Conservation (phyloP, 164 flowering plant species). For the Tetrastigma voinierianum region DNA sequence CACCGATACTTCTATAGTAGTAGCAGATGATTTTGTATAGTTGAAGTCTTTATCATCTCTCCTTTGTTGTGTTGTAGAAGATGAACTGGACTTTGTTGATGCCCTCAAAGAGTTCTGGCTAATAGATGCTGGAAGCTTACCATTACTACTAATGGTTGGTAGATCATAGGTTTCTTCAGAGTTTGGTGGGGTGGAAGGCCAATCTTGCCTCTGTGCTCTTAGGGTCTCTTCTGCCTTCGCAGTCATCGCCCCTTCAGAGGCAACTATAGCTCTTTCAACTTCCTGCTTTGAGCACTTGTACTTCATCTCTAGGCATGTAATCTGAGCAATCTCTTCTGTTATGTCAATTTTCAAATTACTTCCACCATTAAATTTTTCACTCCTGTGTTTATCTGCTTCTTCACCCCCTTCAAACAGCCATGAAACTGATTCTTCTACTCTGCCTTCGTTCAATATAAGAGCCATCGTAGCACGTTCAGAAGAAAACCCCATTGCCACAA, state of each 20-base stretch:
- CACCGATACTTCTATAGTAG: constrained; percentile 22
- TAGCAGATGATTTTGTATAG: constrained; percentile 42
- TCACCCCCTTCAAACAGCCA: constrained; percentile 88
- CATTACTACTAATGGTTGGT: constrained; percentile 17
- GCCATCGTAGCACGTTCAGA: constrained; percentile 89
- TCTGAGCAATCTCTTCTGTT: constrained; percentile 75
- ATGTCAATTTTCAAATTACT: constrained; percentile 81
- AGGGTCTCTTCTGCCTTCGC: constrained; percentile 69
- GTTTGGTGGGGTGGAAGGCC: constrained; percentile 39
- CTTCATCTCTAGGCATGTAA: constrained; percentile 66
- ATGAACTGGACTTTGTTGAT: constrained; percentile 32
- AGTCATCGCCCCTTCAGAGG: constrained; percentile 88
- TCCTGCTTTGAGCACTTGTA: constrained; percentile 76
- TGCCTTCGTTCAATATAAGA: constrained; percentile 83
- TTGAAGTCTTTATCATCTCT: constrained; percentile 72
- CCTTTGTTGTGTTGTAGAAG: constrained; percentile 48
- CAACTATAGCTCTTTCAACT: constrained; percentile 80
- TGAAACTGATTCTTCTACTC: constrained; percentile 76
- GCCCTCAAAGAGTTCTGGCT: constrained; percentile 26
- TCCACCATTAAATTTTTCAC: constrained; percentile 33
- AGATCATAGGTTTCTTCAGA: constrained; percentile 60
- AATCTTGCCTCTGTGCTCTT: constrained; percentile 54
- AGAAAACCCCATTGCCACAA: constrained; percentile 90
- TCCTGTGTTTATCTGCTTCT: constrained; percentile 39
- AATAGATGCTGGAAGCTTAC: constrained; percentile 23